These are phyloP conservation scores for Lyophyllum decastes DNA, from an alignment of 768 basidiomycete species.

Conservation along the genomic window DNA sequence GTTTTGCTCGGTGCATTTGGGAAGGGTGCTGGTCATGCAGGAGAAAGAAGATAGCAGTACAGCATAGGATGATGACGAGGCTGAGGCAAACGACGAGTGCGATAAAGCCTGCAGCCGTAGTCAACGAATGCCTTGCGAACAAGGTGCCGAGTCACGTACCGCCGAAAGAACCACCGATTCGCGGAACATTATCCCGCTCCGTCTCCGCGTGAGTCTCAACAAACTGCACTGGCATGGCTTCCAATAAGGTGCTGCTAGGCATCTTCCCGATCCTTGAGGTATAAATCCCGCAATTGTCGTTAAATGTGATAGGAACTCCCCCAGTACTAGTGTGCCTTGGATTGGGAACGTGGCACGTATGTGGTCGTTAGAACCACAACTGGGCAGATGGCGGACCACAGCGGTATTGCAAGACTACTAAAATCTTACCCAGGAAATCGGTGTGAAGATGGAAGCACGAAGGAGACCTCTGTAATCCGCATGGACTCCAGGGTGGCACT, in stretches of 20 bases:
- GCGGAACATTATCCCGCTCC: constrained; percentile 38
- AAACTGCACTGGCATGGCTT: constrained; percentile 4
- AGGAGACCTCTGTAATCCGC: neutral
- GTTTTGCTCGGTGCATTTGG: constrained; percentile 29
- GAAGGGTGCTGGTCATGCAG: constrained; percentile 50
- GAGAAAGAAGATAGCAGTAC: constrained; percentile 56
- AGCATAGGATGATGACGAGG: constrained; percentile 53
- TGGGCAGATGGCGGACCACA: neutral
- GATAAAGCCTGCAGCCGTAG: constrained; percentile 50
- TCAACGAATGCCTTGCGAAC: neutral
- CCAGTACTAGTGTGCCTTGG: neutral
- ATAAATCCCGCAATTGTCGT: neutral
- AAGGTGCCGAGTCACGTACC: constrained; percentile 32
- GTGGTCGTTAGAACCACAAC: neutral
- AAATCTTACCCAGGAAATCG: neutral
- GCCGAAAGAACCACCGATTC: constrained; percentile 50
- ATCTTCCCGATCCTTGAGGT: neutral
- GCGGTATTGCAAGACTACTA: neutral
- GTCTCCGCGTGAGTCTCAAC: constrained; percentile 3
- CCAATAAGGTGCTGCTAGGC: neutral
- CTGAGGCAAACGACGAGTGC: constrained; percentile 57
- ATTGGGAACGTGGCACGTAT: neutral
- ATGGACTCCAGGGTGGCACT: neutral
- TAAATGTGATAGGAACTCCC: constrained; percentile 1
- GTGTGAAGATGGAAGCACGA: neutral